Evolutionary conservation across 2,329 filamentous ascomycete genomes (phyloP).

Genomic region (Emergomyces pasteurianus): DNA sequence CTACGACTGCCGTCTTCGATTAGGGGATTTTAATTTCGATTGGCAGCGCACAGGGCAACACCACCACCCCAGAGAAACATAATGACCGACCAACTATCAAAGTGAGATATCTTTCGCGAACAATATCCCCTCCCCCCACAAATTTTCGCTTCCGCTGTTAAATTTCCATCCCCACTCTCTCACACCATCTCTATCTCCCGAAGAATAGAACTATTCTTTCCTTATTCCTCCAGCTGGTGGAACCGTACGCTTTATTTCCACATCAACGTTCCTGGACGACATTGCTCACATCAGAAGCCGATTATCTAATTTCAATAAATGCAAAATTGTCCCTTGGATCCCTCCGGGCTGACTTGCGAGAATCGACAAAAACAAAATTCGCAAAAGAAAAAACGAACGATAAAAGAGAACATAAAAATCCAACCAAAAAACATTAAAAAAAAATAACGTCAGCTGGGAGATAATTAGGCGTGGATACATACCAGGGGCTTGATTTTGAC

Average conservation of each 20-base stretch:
- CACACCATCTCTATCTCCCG: background rate
- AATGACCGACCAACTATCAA: background rate
- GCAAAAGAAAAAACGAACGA: background rate
- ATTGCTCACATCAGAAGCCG: background rate
- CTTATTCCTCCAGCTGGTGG: background rate
- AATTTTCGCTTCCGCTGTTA: background rate
- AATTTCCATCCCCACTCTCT: background rate
- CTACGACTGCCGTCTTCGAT: background rate
- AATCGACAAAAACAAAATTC: background rate
- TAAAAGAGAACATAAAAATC: background rate
- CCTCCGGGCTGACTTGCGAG: background rate
- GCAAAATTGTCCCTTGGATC: background rate
- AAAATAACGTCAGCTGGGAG: background rate
- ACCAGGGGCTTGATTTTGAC: background rate
- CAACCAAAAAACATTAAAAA: background rate
- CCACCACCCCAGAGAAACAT: background rate
- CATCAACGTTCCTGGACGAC: background rate
- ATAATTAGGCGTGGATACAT: background rate
- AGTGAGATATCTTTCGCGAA: background rate
- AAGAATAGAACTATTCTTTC: background rate
- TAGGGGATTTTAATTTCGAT: background rate
- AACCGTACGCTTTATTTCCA: background rate
- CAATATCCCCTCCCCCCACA: background rate
- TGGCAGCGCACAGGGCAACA: too few relatives aligned
- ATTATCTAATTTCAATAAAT: background rate